Evolutionary conservation across 345 rosid species (phyloP).

Genomic region (Camelina laxa): DNA sequence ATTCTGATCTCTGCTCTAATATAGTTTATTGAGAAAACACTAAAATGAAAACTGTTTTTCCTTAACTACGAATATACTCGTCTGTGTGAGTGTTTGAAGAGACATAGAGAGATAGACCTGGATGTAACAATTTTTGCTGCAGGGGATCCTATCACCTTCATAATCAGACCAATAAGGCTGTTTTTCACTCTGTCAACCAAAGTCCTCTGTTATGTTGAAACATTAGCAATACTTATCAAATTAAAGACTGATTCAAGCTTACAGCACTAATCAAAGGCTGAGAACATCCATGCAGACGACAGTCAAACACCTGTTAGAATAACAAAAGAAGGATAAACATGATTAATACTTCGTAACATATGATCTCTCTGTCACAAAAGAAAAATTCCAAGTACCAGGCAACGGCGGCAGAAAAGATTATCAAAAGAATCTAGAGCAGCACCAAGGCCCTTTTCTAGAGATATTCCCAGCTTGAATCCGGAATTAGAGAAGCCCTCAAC

Average conservation of each 20-base stretch:
- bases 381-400: constrained; percentile 65
- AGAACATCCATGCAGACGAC: constrained; percentile 98
- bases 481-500: constrained; percentile 51
- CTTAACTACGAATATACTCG: neutral
- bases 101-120: constrained; percentile 55
- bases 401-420: constrained; percentile 98
- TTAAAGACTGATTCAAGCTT: constrained; percentile 47
- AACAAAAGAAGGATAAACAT: constrained; percentile 28
- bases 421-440: constrained; percentile 98
- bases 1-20: constrained; percentile 27
- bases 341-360: constrained; percentile 9
- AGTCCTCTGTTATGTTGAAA: constrained; percentile 38
- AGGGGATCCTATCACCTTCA: constrained; percentile 87
- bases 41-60: neutral
- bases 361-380: constrained; percentile 29
- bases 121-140: constrained; percentile 84
- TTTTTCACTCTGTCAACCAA: constrained; percentile 81
- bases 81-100: constrained; percentile 11
- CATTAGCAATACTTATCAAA: constrained; percentile 13
- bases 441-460: constrained; percentile 77
- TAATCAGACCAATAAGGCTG: constrained; percentile 75
- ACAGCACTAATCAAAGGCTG: constrained; percentile 84
- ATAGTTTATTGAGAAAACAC: constrained; percentile 5
- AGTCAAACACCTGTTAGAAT: constrained; percentile 87
- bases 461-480: constrained; percentile 60